phyloP scores from a whole-genome alignment of 2,329 filamentous ascomycete genomes.

The Calonectria hongkongensis region DNA sequence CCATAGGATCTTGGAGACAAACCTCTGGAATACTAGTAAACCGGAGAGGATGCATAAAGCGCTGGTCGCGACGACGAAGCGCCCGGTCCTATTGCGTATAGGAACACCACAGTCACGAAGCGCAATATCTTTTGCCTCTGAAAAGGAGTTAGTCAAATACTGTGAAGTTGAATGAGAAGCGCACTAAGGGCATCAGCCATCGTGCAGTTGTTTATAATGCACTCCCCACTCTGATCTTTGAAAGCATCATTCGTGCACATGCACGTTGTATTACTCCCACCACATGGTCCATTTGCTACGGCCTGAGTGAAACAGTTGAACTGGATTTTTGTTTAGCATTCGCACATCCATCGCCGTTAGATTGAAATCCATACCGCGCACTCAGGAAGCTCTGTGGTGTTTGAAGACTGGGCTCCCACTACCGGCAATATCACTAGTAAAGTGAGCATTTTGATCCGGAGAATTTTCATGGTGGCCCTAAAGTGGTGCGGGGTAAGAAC shows the following conservation, averaged over 20 bases:
- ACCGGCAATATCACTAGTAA: neutral
- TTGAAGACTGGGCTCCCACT: neutral
- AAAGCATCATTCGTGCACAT: neutral
- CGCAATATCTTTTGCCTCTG: neutral
- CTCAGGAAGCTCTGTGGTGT: neutral
- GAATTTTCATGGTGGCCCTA: neutral
- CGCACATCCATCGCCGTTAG: too few relatives aligned
- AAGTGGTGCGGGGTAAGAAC: neutral
- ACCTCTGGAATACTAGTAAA: neutral
- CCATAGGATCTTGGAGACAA: neutral
- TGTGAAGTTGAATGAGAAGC: neutral
- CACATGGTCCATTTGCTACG: neutral
- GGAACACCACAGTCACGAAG: neutral
- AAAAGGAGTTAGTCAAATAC: neutral
- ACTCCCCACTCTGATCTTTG: neutral
- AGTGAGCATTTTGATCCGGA: neutral
- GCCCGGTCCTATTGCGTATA: neutral
- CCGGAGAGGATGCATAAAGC: neutral
- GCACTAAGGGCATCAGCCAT: neutral
- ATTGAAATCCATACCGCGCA: neutral
- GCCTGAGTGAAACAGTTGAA: neutral
- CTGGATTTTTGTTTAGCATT: neutral
- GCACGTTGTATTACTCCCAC: neutral
- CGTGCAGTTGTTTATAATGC: neutral
- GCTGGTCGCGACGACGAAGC: neutral